phyloP scores from a whole-genome alignment of 192 early-diverging fungal species.

The Coemansia pectinata region DNA sequence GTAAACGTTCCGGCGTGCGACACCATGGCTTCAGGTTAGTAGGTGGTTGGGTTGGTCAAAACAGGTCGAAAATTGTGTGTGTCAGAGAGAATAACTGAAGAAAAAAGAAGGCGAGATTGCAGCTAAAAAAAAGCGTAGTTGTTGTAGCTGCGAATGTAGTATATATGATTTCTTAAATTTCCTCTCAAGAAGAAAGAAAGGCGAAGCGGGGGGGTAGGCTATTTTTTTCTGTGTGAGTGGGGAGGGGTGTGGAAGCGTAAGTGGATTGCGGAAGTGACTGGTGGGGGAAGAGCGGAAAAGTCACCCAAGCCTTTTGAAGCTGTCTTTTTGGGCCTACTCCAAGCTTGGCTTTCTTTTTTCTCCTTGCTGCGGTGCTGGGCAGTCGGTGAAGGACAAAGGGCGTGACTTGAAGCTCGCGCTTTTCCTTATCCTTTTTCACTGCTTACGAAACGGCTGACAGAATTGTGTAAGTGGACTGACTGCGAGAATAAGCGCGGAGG shows the following conservation, averaged over 20 bases:
- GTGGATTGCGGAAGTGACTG: slow-evolving; percentile 8
- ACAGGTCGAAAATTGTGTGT: not conserved
- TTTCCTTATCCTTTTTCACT: not conserved
- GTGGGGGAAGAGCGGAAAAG: not conserved
- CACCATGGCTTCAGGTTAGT: slow-evolving; percentile 27
- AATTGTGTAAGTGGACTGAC: not conserved
- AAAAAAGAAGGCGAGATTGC: not conserved
- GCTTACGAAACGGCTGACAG: too few species aligned
- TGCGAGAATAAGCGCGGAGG: not conserved
- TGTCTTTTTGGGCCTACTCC: not conserved
- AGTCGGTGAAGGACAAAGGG: not conserved
- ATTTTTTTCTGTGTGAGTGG: not conserved
- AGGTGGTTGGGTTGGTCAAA: not conserved
- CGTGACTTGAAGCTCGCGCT: not conserved
- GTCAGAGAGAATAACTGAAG: not conserved
- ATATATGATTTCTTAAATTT: not conserved
- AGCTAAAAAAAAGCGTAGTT: not conserved
- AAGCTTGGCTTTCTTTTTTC: not conserved
- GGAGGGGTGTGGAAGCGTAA: not conserved
- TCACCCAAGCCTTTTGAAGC: not conserved
- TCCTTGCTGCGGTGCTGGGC: slow-evolving; percentile 1
- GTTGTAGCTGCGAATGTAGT: not conserved
- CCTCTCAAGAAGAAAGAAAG: slow-evolving; percentile 9
- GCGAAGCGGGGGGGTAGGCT: not conserved
- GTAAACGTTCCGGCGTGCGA: slow-evolving; percentile 18